Conservation (phyloP, 1,139 yeast species). For the Yamadazyma mexicana region DNA sequence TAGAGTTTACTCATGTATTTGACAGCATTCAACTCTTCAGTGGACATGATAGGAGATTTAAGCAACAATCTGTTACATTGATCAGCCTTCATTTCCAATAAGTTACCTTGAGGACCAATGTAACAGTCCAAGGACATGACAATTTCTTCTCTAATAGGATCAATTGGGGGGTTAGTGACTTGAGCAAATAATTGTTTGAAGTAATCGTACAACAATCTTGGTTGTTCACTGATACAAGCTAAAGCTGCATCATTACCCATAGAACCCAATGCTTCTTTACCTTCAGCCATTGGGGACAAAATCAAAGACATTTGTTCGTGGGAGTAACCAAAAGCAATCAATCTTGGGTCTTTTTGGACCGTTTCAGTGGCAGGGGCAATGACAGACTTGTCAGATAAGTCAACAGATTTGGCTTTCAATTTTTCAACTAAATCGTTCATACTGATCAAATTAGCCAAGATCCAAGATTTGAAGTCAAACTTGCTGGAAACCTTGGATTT, state of each 20-base stretch:
- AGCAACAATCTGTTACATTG: conserved; percentile 89
- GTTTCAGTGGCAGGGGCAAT: conserved; percentile 24
- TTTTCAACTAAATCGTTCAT: conserved; percentile 72
- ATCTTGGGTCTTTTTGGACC: conserved; percentile 79
- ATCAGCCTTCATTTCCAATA: conserved; percentile 85
- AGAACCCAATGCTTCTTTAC: conserved; percentile 93
- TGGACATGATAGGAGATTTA: conserved; percentile 77
- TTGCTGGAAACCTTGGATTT: conserved; percentile 80
- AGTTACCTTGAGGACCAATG: conserved; percentile 96
- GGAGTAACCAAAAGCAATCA: conserved; percentile 87
- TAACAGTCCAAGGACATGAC: conserved; percentile 98
- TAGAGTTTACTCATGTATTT: conserved; percentile 68
- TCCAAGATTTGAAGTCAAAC: conserved; percentile 93
- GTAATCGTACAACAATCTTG: conserved; percentile 86
- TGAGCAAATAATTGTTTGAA: conserved; percentile 97
- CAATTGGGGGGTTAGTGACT: conserved; percentile 98
- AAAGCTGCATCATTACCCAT: conserved; percentile 99
- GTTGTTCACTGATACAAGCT: conserved; percentile 93
- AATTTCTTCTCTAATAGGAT: conserved; percentile 93
- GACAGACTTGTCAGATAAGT: conserved; percentile 24
- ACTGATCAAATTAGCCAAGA: conserved; percentile 79
- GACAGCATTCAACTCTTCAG: conserved; percentile 73
- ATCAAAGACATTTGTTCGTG: conserved; percentile 84
- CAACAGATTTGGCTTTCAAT: conserved; percentile 50
- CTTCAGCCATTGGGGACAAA: conserved; percentile 94